Percentiles rank a stretch among this genome's conserved stretches.
Conservation (phyloP, 2,329 filamentous ascomycete species). For the Colletotrichum truncatum region DNA sequence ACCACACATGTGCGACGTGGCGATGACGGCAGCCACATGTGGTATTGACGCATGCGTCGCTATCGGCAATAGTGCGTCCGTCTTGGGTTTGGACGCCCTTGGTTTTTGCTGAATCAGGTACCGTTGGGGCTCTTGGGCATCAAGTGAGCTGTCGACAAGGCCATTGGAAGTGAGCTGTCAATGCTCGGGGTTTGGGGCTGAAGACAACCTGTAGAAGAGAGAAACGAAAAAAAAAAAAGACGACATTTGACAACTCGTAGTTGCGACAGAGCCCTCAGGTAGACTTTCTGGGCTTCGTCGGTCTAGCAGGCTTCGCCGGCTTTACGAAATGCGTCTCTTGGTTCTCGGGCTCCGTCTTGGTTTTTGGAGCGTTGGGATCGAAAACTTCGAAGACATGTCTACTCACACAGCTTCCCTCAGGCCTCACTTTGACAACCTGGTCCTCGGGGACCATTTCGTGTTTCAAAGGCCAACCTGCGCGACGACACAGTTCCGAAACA, state of each 20-base stretch:
- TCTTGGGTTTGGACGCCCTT: slow-evolving; percentile 14
- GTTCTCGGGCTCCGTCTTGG: background rate
- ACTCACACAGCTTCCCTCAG: slow-evolving; percentile 55
- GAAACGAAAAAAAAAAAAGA: background rate
- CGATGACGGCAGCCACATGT: slow-evolving; percentile 13
- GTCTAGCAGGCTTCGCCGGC: slow-evolving; percentile 11
- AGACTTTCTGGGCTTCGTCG: slow-evolving; percentile 14
- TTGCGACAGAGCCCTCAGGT: background rate
- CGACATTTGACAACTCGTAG: background rate
- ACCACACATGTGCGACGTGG: slow-evolving; percentile 9
- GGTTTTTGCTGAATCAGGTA: background rate
- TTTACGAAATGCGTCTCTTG: background rate
- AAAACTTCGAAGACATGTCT: slow-evolving; percentile 47
- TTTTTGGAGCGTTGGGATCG: background rate
- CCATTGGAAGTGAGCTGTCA: background rate
- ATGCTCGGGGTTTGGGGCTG: background rate
- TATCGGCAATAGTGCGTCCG: slow-evolving; percentile 8
- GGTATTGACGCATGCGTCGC: slow-evolving; percentile 7
- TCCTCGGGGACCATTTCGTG: slow-evolving; percentile 85
- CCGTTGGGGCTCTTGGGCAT: background rate
- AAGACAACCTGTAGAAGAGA: background rate
- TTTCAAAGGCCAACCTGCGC: slow-evolving; percentile 80
- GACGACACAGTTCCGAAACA: slow-evolving; percentile 84
- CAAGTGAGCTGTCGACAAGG: background rate
- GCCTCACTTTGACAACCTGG: slow-evolving; percentile 66